Evolutionary conservation across 2,329 filamentous ascomycete genomes (phyloP).

Genomic region (Trichoderma cornu-damae): DNA sequence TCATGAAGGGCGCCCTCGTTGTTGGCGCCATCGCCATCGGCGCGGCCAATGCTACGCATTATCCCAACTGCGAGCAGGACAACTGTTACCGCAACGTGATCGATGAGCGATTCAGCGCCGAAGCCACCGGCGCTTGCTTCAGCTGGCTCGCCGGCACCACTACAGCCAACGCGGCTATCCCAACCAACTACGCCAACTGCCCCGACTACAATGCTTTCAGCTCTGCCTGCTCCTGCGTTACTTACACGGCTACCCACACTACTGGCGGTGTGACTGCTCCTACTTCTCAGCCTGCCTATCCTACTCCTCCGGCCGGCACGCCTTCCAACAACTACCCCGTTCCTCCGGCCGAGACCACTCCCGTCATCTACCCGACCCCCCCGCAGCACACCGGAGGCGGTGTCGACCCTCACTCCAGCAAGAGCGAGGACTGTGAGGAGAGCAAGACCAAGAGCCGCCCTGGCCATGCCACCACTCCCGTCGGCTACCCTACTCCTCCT

Average conservation of each 20-base stretch:
- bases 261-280: constrained; percentile 20
- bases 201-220: constrained; percentile 20
- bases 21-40: constrained; percentile 32
- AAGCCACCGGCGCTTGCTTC: constrained; percentile 32
- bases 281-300: constrained; percentile 10
- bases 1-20: constrained; percentile 33
- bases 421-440: constrained; percentile 16
- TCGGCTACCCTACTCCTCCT: constrained; percentile 4
- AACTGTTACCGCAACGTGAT: constrained; percentile 36
- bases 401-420: not conserved
- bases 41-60: constrained; percentile 27
- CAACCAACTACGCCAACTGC: constrained; percentile 32
- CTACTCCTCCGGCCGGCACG: constrained; percentile 1
- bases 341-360: constrained; percentile 7
- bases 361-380: constrained; percentile 3
- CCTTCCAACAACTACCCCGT: constrained; percentile 24
- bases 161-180: constrained; percentile 28
- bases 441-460: constrained; percentile 10
- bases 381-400: not conserved
- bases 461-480: constrained; percentile 6
- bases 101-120: constrained; percentile 29
- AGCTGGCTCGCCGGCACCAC: constrained; percentile 30
- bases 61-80: constrained; percentile 30
- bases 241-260: constrained; percentile 32
- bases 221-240: constrained; percentile 38